Evolutionary conservation across 148 eudicot species (phyloP).

Genomic region (Vaccinium myrtillus): DNA sequence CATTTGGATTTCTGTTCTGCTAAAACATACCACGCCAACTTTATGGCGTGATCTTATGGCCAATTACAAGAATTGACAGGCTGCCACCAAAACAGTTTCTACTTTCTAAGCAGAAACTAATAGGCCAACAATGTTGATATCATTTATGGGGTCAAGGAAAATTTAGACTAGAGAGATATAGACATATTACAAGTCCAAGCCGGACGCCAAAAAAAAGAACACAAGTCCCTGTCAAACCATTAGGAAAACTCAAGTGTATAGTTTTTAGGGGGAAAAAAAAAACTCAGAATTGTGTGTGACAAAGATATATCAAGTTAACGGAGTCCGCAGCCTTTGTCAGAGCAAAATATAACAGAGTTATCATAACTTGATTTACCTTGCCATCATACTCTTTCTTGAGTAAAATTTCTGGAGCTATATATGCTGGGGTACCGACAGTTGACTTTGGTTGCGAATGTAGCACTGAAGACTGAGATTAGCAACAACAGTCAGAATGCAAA

Average conservation of each 20-base stretch:
- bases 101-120: background rate
- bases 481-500: constrained; percentile 15
- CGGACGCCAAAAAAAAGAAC: background rate
- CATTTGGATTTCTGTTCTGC: constrained; percentile 4
- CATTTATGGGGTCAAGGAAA: background rate
- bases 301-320: background rate
- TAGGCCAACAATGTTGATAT: background rate
- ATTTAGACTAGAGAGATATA: background rate
- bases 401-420: constrained; percentile 93
- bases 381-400: constrained; percentile 89
- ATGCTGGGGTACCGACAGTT: constrained; percentile 94
- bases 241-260: background rate
- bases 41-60: background rate
- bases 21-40: background rate
- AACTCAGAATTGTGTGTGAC: background rate
- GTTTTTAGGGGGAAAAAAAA: too few relatives aligned
- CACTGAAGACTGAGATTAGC: constrained; percentile 63
- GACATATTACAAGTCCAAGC: background rate
- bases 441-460: constrained; percentile 96
- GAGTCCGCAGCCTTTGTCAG: background rate
- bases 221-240: background rate
- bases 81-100: background rate
- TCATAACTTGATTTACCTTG: constrained; percentile 47
- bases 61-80: background rate
- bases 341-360: background rate